A percentile compares a stretch with the other conserved stretches of the same genome.
Evolutionary conservation across 371 early-diverging fungal genomes (phyloP).

Genomic region (Rhizopus stolonifer): DNA sequence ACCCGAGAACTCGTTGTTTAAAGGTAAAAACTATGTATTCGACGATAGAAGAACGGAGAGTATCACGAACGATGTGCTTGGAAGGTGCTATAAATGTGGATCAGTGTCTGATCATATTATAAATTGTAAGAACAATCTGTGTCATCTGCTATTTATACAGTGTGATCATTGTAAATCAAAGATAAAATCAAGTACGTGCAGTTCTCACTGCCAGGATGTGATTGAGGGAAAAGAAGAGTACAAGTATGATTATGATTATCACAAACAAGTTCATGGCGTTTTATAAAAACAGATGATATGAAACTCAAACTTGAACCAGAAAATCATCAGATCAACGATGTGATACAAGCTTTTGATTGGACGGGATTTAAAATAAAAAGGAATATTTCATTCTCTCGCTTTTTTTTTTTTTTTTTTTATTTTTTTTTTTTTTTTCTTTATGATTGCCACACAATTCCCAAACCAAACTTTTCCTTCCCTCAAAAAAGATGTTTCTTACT

Average conservation of each 20-base stretch:
- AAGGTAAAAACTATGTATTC: constrained; percentile 80
- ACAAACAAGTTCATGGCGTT: constrained; percentile 31
- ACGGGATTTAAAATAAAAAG: too few species aligned
- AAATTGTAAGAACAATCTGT: constrained; percentile 67
- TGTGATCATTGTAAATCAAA: constrained; percentile 56
- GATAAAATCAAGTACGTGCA: constrained; percentile 60
- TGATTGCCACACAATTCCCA: too few species aligned
- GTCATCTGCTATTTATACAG: constrained; percentile 73
- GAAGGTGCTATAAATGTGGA: constrained; percentile 71
- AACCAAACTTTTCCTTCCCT: too few species aligned
- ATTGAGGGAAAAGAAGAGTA: constrained; percentile 35
- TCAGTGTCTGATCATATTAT: constrained; percentile 61
- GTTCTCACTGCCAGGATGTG: constrained; percentile 53
- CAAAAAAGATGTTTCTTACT: too few species aligned
- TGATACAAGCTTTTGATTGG: too few species aligned
- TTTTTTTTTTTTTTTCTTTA: too few species aligned
- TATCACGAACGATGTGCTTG: constrained; percentile 64
- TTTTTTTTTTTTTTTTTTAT: too few species aligned
- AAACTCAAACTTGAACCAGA: not conserved
- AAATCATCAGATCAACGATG: not conserved
- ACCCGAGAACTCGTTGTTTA: constrained; percentile 51
- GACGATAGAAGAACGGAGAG: constrained; percentile 74
- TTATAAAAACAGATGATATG: not conserved
- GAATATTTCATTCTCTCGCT: too few species aligned
- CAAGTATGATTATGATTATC: constrained; percentile 45